Percentiles rank a stretch among this genome's conserved stretches.
These are phyloP conservation scores for Lentinus tigrinus DNA, from an alignment of 768 basidiomycete species.

Conservation along the genomic window DNA sequence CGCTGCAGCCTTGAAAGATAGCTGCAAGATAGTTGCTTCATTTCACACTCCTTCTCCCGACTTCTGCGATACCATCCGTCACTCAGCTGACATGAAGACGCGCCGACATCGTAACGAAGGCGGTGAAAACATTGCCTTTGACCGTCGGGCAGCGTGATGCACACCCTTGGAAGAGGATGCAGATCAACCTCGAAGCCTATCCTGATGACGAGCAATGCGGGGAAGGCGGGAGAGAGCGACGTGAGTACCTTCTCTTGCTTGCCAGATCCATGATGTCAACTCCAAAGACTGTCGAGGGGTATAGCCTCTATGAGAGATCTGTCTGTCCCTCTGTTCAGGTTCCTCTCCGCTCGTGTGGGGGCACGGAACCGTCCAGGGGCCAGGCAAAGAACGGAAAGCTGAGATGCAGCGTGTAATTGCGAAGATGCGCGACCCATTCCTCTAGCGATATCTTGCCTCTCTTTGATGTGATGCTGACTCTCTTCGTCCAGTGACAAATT, in stretches of 20 bases:
- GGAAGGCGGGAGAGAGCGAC: background rate
- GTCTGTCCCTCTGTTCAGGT: slow-evolving; percentile 40
- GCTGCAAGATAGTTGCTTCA: slow-evolving; percentile 4
- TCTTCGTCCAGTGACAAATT: too few species aligned
- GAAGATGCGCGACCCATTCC: too few species aligned
- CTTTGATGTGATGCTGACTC: background rate
- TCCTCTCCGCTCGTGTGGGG: slow-evolving; percentile 14
- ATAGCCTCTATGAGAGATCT: slow-evolving; percentile 39
- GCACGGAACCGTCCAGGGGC: slow-evolving; percentile 43
- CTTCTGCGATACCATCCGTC: slow-evolving; percentile 2
- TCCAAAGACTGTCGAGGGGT: slow-evolving; percentile 18
- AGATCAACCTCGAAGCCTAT: background rate
- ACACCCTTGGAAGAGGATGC: background rate
- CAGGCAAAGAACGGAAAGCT: slow-evolving; percentile 64
- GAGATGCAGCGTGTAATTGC: slow-evolving; percentile 24
- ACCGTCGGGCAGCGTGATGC: background rate
- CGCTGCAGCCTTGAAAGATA: background rate
- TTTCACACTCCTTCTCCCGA: background rate
- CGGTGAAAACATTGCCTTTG: background rate
- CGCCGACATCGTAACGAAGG: background rate
- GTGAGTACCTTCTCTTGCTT: background rate
- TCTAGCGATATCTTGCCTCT: background rate
- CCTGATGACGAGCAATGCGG: background rate
- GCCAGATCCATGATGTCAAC: slow-evolving; percentile 22
- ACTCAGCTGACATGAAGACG: background rate